A percentile compares a stretch with the other conserved stretches of the same genome.
phyloP scores from a whole-genome alignment of 495 filamentous ascomycete species.

The Rhypophila decipiens region DNA sequence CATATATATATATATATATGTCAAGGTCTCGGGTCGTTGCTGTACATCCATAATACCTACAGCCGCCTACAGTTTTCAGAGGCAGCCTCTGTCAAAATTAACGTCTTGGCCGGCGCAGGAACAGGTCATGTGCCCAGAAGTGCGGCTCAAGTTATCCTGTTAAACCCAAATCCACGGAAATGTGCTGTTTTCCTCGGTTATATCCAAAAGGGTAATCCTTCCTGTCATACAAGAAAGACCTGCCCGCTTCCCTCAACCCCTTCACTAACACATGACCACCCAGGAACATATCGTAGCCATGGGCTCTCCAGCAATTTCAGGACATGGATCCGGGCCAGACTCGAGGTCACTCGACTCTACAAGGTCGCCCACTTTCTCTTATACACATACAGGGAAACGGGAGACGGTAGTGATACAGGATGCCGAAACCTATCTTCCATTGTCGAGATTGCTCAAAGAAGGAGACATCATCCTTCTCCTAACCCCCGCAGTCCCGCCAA shows the following conservation, averaged over 20 bases:
- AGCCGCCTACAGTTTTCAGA: too few relatives aligned
- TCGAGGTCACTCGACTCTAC: not conserved
- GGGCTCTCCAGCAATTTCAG: slow-evolving; percentile 7
- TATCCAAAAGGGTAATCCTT: not conserved
- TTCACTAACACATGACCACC: not conserved
- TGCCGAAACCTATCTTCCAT: slow-evolving; percentile 33
- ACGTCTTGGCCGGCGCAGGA: not conserved
- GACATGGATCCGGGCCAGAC: not conserved
- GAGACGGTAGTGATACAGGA: slow-evolving; percentile 23
- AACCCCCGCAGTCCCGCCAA: slow-evolving; percentile 50
- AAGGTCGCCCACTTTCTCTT: too few relatives aligned
- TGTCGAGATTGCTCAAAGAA: slow-evolving; percentile 33
- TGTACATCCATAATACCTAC: too few relatives aligned
- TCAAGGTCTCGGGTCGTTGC: too few relatives aligned
- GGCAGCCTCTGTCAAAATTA: too few relatives aligned
- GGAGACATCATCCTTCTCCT: slow-evolving; percentile 51
- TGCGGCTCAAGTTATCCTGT: not conserved
- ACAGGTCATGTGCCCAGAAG: not conserved
- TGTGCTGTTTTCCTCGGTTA: not conserved
- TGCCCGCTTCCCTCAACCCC: not conserved
- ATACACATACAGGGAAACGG: too few relatives aligned
- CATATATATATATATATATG: too few relatives aligned
- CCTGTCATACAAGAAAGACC: not conserved
- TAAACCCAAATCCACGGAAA: not conserved
- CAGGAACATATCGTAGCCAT: slow-evolving; percentile 3